These are phyloP conservation scores for Tolypocladium paradoxum DNA, from an alignment of 2,329 filamentous ascomycete genomes.

Conservation along the genomic window DNA sequence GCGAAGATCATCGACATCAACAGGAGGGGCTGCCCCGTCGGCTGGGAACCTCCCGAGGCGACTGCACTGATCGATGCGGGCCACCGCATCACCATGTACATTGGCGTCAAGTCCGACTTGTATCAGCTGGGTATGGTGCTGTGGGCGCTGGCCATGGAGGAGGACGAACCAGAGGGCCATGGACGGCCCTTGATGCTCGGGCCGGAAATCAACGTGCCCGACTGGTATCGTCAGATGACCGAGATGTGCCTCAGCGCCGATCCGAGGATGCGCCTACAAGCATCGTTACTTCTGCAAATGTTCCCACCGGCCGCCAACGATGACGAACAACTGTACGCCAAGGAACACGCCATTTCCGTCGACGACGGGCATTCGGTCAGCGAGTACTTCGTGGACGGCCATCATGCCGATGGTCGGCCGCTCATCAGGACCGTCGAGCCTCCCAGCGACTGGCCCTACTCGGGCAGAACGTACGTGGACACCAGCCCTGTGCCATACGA, in stretches of 20 bases:
- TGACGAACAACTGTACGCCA: conserved; percentile 9
- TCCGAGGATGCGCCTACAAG: conserved; percentile 63
- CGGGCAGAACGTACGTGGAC: conserved; percentile 25
- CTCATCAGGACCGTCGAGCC: conserved; percentile 30
- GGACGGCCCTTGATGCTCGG: conserved; percentile 56
- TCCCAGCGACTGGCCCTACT: conserved; percentile 32
- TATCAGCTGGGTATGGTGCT: conserved; percentile 96
- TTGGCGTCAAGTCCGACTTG: conserved; percentile 93
- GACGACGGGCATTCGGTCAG: conserved; percentile 29
- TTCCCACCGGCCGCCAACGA: conserved; percentile 42
- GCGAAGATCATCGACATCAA: conserved; percentile 99
- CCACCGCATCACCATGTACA: conserved; percentile 91
- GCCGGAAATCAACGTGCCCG: conserved; percentile 54
- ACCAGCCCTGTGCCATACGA: conserved; percentile 25
- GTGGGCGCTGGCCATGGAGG: conserved; percentile 78
- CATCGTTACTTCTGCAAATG: conserved; percentile 56
- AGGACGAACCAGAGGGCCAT: conserved; percentile 81
- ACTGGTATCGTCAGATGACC: conserved; percentile 69
- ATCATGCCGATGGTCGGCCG: conserved; percentile 21
- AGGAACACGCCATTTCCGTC: conserved; percentile 23
- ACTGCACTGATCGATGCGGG: conserved; percentile 74
- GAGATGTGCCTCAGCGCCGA: conserved; percentile 64
- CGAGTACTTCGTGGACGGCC: conserved; percentile 27
- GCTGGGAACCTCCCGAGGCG: conserved; percentile 94
- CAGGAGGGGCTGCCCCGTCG: conserved; percentile 87